Evolutionary conservation across 2,329 filamentous ascomycete genomes (phyloP), one percentile per base, ranked within the genome.

Genomic region (Lachnellula cervina): DNA sequence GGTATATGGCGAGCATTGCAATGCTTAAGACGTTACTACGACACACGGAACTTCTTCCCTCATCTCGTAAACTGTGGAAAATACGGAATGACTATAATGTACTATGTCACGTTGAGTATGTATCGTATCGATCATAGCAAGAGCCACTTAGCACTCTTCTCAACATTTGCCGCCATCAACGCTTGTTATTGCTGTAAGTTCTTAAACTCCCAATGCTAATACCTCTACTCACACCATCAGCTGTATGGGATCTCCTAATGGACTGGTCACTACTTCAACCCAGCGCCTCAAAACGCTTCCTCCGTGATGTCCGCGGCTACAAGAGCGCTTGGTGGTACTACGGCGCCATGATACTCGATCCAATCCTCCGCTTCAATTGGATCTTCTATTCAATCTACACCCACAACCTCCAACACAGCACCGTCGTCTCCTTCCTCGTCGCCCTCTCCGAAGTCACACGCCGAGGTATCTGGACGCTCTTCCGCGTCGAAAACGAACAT

Each of bases 401-500:
- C 0, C 76, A 87, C 59, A 80, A 96, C 66, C 73, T 86, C 0
- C 91, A 97, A 66, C 92, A 97, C 70, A 93, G 88, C 1, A 88
- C 89, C 3, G 70, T 91, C 2, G 81, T 91, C 5, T 91, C 89
- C 1, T 97, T 97, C 71, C 63, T 88, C 32, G 83, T 97, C 16
- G 80, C 82, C 1, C 74, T 97, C 3, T 82, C 86, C 8, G 94
- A 99, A 70, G 83, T 96, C 21, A 79, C 82, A n/a, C 84, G 94
- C 34, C 79, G 94, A 69, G 92, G 90, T 59, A 83, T 97, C 68
- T 99, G 94, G 94, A 86, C 88, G 0, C 77, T 97, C 4, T 88
- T 99, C 70, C 89, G 94, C 42, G 92, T 99, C 25, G 94, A 99
- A 72, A 99, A 99, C 71, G 94, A 99, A 67, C 94, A 99, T 73